These are phyloP conservation scores for Choiromyces venosus DNA, from an alignment of 495 filamentous ascomycete genomes.

Conservation along the genomic window DNA sequence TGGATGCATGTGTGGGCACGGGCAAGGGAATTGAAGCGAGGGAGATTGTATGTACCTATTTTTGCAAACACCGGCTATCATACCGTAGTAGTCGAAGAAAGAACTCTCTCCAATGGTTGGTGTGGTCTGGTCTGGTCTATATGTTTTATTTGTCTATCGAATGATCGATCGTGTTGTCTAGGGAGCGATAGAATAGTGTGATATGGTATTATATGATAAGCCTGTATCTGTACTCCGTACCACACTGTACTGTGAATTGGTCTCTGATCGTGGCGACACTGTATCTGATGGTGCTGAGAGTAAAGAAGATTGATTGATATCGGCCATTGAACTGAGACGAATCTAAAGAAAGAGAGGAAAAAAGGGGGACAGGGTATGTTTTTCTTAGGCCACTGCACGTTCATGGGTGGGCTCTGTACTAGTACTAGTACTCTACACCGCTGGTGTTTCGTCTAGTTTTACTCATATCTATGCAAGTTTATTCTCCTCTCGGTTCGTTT, in stretches of 20 bases:
- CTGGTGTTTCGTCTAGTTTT: too few species aligned
- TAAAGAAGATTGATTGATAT: too few species aligned
- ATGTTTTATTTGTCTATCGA: neutral
- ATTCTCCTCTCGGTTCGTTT: too few species aligned
- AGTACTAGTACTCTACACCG: too few species aligned
- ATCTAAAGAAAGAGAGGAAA: too few species aligned
- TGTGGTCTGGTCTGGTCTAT: neutral
- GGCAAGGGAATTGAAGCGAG: neutral
- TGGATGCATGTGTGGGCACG: neutral
- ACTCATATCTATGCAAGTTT: too few species aligned
- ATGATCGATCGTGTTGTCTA: neutral
- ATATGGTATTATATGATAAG: neutral
- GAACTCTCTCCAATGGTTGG: neutral
- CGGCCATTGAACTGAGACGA: too few species aligned
- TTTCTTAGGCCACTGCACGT: too few species aligned
- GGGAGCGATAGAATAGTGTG: neutral
- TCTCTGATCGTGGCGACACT: neutral
- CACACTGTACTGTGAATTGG: neutral
- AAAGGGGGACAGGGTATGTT: too few species aligned
- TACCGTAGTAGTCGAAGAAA: too few species aligned
- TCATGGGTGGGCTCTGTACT: too few species aligned
- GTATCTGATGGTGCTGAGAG: neutral
- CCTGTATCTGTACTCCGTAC: too few species aligned
- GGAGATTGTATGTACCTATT: neutral
- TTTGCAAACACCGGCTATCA: neutral